Percentiles rank a stretch among this genome's conserved stretches.
phyloP scores from a whole-genome alignment of 1,139 yeast genomes.

The Hansenula lynferdii region DNA sequence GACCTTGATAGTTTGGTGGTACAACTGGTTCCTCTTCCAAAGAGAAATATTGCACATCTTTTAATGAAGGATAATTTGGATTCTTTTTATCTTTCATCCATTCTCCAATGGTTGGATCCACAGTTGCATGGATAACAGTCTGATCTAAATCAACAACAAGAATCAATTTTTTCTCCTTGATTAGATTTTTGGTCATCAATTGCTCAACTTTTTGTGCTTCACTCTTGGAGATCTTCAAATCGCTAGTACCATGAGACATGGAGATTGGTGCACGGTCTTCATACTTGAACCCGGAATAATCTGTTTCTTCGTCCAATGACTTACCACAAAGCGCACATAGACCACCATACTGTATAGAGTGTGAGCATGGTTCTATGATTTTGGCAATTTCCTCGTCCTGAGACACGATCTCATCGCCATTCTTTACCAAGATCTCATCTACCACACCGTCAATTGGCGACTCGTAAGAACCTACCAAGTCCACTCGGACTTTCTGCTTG shows the following conservation, averaged over 20 bases:
- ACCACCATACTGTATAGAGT: constrained; percentile 94
- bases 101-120: constrained; percentile 94
- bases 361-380: constrained; percentile 82
- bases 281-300: constrained; percentile 69
- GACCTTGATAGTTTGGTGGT: constrained; percentile 54
- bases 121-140: constrained; percentile 96
- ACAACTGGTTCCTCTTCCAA: constrained; percentile 69
- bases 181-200: constrained; percentile 55
- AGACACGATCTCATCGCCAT: constrained; percentile 58
- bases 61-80: constrained; percentile 80
- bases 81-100: constrained; percentile 87
- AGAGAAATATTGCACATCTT: constrained; percentile 73
- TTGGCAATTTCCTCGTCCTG: constrained; percentile 45
- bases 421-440: constrained; percentile 41
- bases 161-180: constrained; percentile 64
- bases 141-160: constrained; percentile 96
- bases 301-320: constrained; percentile 75
- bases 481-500: constrained; percentile 43
- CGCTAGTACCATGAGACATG: constrained; percentile 89
- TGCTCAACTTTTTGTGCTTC: constrained; percentile 88
- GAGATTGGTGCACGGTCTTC: constrained; percentile 78
- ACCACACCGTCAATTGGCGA: constrained; percentile 77
- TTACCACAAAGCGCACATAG: constrained; percentile 93
- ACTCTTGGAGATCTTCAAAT: constrained; percentile 72
- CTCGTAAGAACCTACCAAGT: constrained; percentile 69